Evolutionary conservation across 768 basidiomycete genomes (phyloP), one percentile per base, ranked within the genome.

Genomic region (Rickenella mellea): DNA sequence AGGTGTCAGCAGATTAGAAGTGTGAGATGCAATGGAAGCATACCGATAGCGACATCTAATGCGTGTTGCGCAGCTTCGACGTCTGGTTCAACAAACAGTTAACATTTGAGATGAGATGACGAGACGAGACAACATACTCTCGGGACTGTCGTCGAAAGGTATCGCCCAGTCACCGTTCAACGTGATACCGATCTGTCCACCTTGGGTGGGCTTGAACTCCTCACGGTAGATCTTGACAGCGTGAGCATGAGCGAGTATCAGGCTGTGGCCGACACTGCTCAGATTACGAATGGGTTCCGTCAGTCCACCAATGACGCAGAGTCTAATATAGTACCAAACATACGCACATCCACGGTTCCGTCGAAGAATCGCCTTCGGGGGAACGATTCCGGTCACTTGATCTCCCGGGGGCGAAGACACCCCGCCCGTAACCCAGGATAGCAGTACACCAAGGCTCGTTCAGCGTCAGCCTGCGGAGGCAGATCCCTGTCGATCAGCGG

Each of bases 381-480:
- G 71, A 77, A 42, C 76, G 71, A 40, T 51, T 55, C 17, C 82
- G 73, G 56, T 81, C 76, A 59, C 76, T 80, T 51, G 75, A 78
- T 42, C 79, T 65, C 28, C 82, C 80, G 32, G 80, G 82, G 2
- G 80, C 83, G 48, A 85, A 85, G 11, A 78, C 70, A 35, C 80
- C 83, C 35, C 73, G 68, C 11, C 78, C 77, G 52, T 83, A 80
- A n/a, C 83, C 82, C 37, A 80, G 63, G 50, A 82, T 67, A 39
- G 82, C 71, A 40, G 79, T 68, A 55, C 77, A 78, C 80, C 77
- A 82, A 0, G 81, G 81, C 62, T 88, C 83, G 56, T 86, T 85
- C 60, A 84, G 66, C 2, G 82, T 85, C 38, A 84, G 57, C 79
- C 78, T 79, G 33, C 15, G 43, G 21, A n/a, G 41, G 24, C 21